phyloP scores from a whole-genome alignment of 345 rosid genomes.

The Microthlaspi erraticum region DNA sequence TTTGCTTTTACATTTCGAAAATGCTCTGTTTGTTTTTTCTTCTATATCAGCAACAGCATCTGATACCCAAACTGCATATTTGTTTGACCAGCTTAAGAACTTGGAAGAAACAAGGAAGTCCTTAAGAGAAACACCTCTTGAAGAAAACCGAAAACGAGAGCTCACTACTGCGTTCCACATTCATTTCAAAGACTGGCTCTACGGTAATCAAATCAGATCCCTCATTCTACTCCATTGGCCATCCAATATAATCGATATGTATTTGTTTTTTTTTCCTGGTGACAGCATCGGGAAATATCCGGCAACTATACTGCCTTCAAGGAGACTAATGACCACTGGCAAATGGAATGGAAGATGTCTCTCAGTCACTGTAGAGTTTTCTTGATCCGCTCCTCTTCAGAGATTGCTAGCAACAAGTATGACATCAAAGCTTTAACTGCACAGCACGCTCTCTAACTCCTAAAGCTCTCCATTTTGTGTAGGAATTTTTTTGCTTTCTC shows the following conservation, averaged over 20 bases:
- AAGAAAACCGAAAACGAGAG: constrained; percentile 86
- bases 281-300: constrained; percentile 94
- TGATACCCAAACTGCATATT: constrained; percentile 16
- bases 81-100: constrained; percentile 66
- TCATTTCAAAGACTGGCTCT: constrained; percentile 95
- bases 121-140: constrained; percentile 74
- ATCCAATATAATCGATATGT: background rate
- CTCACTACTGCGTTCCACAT: constrained; percentile 79
- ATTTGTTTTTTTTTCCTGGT: background rate
- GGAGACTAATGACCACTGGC: constrained; percentile 58
- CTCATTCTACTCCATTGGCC: constrained; percentile 5
- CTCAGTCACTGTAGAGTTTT: constrained; percentile 37
- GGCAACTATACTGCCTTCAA: constrained; percentile 98
- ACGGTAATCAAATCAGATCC: constrained; percentile 57
- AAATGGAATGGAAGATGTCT: constrained; percentile 5
- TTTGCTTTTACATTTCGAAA: background rate
- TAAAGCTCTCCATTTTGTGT: constrained; percentile 25
- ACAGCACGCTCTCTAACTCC: constrained; percentile 41
- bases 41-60: constrained; percentile 29
- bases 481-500: constrained; percentile 15
- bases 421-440: constrained; percentile 42
- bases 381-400: constrained; percentile 31
- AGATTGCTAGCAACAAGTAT: constrained; percentile 38
- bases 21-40: background rate
- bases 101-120: constrained; percentile 74